Evolutionary conservation across 73 alveolate species (phyloP).

Genomic region (Stentor coeruleus): DNA sequence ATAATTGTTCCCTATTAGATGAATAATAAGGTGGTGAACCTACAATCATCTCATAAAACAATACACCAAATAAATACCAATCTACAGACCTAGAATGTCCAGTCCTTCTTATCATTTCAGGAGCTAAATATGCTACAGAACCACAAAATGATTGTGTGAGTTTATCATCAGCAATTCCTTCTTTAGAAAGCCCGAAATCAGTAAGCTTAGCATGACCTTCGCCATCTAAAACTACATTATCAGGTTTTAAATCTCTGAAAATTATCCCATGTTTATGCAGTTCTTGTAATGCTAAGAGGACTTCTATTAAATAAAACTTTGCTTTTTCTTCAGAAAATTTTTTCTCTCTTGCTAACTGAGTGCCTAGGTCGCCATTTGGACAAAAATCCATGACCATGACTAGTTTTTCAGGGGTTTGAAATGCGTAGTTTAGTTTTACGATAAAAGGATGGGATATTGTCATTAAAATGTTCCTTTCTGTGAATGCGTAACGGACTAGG

Average conservation of each 20-base stretch:
- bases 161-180: conserved; percentile 64
- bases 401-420: conserved; percentile 64
- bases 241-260: conserved; percentile 82
- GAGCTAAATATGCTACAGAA: conserved; percentile 92
- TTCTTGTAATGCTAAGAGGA: conserved; percentile 70
- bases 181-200: conserved; percentile 92
- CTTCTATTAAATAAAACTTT: conserved; percentile 61
- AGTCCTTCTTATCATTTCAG: conserved; percentile 86
- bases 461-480: conserved; percentile 92
- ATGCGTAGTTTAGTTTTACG: conserved; percentile 89
- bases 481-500: conserved; percentile 80
- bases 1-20: conserved; percentile 80
- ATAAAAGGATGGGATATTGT: conserved; percentile 88
- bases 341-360: conserved; percentile 80
- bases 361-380: conserved; percentile 96
- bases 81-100: conserved; percentile 98
- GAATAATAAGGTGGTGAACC: conserved; percentile 92
- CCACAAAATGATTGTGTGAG: conserved; percentile 94
- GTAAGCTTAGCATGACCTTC: conserved; percentile 95
- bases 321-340: conserved; percentile 79
- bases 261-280: conserved; percentile 70
- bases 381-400: conserved; percentile 84
- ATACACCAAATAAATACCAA: conserved; percentile 90
- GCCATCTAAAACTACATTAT: conserved; percentile 78
- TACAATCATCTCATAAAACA: conserved; percentile 91